These are phyloP conservation scores for Domatiomyces catenatus DNA, from an alignment of 2,329 filamentous ascomycete species.

Conservation along the genomic window DNA sequence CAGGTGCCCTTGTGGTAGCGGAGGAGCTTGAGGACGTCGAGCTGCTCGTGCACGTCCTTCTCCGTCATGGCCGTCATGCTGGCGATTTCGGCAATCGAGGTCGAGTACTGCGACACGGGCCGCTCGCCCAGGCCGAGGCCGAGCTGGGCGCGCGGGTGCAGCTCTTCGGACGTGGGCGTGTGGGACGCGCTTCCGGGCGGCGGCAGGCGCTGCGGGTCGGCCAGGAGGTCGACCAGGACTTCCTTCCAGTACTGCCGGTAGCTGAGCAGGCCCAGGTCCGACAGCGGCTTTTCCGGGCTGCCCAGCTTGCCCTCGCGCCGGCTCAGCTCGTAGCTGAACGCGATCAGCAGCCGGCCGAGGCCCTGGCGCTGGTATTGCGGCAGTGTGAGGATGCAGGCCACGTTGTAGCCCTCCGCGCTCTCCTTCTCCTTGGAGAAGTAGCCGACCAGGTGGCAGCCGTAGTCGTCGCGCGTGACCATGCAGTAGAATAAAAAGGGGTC, in stretches of 20 bases:
- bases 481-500: conserved; percentile 87
- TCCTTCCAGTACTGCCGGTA: conserved; percentile 98
- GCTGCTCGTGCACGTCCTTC: conserved; percentile 84
- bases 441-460: conserved; percentile 94
- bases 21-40: conserved; percentile 89
- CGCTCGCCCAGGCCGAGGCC: not conserved
- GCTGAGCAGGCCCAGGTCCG: conserved; percentile 78
- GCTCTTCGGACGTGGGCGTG: conserved; percentile 13
- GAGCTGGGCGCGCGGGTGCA: conserved; percentile 12
- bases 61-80: conserved; percentile 82
- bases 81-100: conserved; percentile 76
- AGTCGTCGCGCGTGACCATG: conserved; percentile 82
- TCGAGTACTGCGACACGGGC: conserved; percentile 22
- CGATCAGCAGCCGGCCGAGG: conserved; percentile 82
- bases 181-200: conserved; percentile 12
- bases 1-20: conserved; percentile 93
- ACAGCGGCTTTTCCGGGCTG: conserved; percentile 90
- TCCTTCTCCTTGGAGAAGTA: conserved; percentile 99
- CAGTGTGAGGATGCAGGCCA: conserved; percentile 91
- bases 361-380: conserved; percentile 94
- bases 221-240: conserved; percentile 73
- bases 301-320: conserved; percentile 91
- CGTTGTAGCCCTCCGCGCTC: conserved; percentile 89
- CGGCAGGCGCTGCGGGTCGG: conserved; percentile 48
- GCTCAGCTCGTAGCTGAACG: conserved; percentile 93